Evolutionary conservation across 2,329 filamentous ascomycete genomes (phyloP).

Genomic region (Cadophora sp.): DNA sequence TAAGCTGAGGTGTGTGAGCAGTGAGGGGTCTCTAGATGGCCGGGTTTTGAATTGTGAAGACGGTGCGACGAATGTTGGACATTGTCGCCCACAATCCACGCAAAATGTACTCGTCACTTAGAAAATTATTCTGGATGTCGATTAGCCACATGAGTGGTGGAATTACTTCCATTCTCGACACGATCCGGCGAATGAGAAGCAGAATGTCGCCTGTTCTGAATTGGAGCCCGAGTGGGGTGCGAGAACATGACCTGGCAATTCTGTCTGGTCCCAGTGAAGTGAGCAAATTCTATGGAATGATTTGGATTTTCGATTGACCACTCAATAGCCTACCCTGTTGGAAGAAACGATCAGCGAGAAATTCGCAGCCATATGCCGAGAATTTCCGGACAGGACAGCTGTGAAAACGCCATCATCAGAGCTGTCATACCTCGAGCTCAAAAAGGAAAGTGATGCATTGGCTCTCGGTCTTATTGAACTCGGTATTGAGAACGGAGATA

Average conservation of each 20-base stretch:
- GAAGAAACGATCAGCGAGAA: slow-evolving; percentile 14
- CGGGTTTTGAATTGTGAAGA: background rate
- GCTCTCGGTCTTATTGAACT: slow-evolving; percentile 67
- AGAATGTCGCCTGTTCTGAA: background rate
- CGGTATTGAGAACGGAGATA: slow-evolving; percentile 31
- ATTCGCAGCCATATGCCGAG: slow-evolving; percentile 2
- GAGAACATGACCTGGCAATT: slow-evolving; percentile 1
- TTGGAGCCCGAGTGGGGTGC: background rate
- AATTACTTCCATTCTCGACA: background rate
- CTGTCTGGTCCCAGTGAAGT: slow-evolving; percentile 6
- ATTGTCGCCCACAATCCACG: background rate
- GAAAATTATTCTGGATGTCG: background rate
- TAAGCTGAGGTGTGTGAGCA: background rate
- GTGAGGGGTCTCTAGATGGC: background rate
- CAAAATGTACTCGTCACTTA: slow-evolving; percentile 6
- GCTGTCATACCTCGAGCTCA: slow-evolving; percentile 70
- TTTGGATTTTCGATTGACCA: background rate
- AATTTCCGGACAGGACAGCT: slow-evolving; percentile 7
- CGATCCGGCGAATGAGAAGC: background rate
- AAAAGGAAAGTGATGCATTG: slow-evolving; percentile 65
- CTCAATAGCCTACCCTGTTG: background rate
- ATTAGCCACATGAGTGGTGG: background rate
- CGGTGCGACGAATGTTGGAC: background rate
- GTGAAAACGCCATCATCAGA: slow-evolving; percentile 66
- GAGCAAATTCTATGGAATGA: background rate